These are phyloP conservation scores for Leucaena leucocephala DNA, from an alignment of 306 rosid genomes.

Conservation along the genomic window DNA sequence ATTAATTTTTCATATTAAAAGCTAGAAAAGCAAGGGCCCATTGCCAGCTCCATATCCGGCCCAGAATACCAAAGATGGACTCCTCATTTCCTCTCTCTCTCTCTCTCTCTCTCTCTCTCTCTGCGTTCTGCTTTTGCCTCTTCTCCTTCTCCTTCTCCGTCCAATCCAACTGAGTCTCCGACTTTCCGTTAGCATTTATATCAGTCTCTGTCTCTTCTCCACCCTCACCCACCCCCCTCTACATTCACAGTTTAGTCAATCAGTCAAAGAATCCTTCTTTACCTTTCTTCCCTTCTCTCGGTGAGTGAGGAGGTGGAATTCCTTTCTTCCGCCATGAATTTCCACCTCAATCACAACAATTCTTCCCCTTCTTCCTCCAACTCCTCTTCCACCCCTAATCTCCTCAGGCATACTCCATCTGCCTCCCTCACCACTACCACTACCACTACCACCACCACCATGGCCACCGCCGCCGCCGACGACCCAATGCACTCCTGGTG, in stretches of 20 bases:
- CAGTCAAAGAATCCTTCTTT: not conserved
- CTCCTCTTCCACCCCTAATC: constrained; percentile 25
- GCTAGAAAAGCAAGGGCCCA: too few species aligned
- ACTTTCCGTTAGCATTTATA: not conserved
- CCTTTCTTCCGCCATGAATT: constrained; percentile 43
- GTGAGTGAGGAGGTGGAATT: constrained; percentile 13
- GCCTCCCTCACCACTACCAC: constrained; percentile 28
- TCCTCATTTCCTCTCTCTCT: too few species aligned
- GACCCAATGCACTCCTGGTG: constrained; percentile 87
- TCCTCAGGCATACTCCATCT: constrained; percentile 14
- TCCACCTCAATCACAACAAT: constrained; percentile 39
- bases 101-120: not conserved
- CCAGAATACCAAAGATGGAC: too few species aligned
- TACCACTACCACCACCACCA: not conserved
- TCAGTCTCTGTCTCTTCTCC: not conserved
- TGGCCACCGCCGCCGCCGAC: constrained; percentile 24
- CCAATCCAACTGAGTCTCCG: not conserved
- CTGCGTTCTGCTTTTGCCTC: not conserved
- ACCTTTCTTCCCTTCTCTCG: not conserved
- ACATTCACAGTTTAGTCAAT: not conserved
- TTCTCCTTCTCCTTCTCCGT: not conserved
- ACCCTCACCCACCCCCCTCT: not conserved
- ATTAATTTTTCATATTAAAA: too few species aligned
- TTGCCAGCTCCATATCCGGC: too few species aligned
- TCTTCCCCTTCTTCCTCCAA: constrained; percentile 24